phyloP scores from a whole-genome alignment of 2,329 filamentous ascomycete species.

The Fusarium torulosum region DNA sequence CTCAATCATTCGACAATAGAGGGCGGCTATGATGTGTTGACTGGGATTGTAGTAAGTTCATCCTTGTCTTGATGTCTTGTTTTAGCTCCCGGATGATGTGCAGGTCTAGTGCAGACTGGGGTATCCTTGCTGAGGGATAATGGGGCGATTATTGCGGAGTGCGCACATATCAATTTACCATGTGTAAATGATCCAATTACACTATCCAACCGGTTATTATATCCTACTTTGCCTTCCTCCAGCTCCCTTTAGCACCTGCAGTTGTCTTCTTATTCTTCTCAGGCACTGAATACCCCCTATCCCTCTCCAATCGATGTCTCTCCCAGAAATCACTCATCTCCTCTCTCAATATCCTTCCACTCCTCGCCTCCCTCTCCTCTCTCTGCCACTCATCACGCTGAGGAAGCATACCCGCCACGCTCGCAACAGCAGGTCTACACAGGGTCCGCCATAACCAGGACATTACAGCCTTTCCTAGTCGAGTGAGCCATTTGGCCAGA shows the following conservation, averaged over 20 bases:
- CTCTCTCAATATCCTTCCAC: slow-evolving; percentile 37
- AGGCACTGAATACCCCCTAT: slow-evolving; percentile 56
- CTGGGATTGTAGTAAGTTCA: neutral
- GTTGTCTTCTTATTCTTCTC: slow-evolving; percentile 52
- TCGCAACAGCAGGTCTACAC: slow-evolving; percentile 41
- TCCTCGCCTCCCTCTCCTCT: slow-evolving; percentile 37
- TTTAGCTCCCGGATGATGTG: slow-evolving; percentile 24
- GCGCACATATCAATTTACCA: too few relatives aligned
- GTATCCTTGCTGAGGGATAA: neutral
- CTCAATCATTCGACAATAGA: neutral
- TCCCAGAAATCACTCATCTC: slow-evolving; percentile 59
- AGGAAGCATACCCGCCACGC: slow-evolving; percentile 31
- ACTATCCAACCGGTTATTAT: neutral
- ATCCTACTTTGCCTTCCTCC: slow-evolving; percentile 27
- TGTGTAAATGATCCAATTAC: too few relatives aligned
- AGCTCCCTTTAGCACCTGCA: slow-evolving; percentile 18
- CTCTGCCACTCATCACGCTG: slow-evolving; percentile 35
- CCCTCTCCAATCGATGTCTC: slow-evolving; percentile 55
- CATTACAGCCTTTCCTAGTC: slow-evolving; percentile 17
- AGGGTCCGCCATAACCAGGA: slow-evolving; percentile 43
- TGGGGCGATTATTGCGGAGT: neutral
- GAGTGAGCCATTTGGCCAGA: slow-evolving; percentile 47
- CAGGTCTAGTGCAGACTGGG: slow-evolving; percentile 11
- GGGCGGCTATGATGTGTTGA: neutral
- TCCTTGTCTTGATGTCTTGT: slow-evolving; percentile 4